A percentile compares a stretch with the other conserved stretches of the same genome.
Evolutionary conservation across 176 grass and related monocot genomes (phyloP).

Genomic region (Bromus sterilis): DNA sequence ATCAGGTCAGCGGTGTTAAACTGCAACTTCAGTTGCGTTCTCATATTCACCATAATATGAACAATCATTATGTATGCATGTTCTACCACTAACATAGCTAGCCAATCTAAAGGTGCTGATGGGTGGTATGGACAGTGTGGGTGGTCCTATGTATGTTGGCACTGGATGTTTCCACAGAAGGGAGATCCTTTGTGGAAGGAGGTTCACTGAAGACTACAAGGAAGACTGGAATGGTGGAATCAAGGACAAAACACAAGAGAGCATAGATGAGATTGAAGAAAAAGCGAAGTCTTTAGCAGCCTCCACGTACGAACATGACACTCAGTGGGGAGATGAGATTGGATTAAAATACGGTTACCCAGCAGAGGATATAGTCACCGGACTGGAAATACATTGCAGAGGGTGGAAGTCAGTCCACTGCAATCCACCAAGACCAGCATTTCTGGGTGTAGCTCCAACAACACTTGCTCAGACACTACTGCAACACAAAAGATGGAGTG

Average conservation of each 20-base stretch:
- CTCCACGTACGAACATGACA: conserved; percentile 56
- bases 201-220: conserved; percentile 42
- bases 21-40: conserved; percentile 1
- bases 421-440: conserved; percentile 46
- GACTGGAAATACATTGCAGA: conserved; percentile 64
- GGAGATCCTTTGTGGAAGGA: conserved; percentile 54
- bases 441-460: conserved; percentile 57
- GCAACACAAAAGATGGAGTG: conserved; percentile 86
- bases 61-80: background rate
- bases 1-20: conserved; percentile 29
- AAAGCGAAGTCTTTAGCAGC: conserved; percentile 39
- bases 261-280: conserved; percentile 33
- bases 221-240: conserved; percentile 43
- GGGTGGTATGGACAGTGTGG: conserved; percentile 45
- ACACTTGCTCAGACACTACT: conserved; percentile 58
- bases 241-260: background rate
- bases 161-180: conserved; percentile 83
- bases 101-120: conserved; percentile 43
- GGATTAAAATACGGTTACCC: conserved; percentile 64
- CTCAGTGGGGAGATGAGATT: conserved; percentile 64
- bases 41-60: background rate
- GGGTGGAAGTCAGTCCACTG: conserved; percentile 66
- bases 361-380: conserved; percentile 72
- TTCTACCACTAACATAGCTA: background rate
- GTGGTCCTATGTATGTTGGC: conserved; percentile 56